Conservation (phyloP, 2,329 filamentous ascomycete genomes). For the Paecilomyces fulvus region DNA sequence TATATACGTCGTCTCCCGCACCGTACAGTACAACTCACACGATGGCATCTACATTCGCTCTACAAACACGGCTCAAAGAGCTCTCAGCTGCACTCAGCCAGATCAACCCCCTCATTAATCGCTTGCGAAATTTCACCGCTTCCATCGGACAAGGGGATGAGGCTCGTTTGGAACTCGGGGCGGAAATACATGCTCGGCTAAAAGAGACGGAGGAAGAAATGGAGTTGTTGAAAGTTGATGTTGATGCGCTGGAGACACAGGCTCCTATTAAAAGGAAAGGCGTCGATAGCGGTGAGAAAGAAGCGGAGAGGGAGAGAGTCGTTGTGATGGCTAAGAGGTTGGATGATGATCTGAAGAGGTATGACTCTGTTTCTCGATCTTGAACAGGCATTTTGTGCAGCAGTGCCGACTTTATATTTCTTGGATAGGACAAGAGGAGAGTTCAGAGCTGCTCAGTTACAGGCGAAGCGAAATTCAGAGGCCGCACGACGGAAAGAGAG, state of each 20-base stretch:
- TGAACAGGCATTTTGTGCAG: not conserved
- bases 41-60: constrained; percentile 32
- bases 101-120: constrained; percentile 47
- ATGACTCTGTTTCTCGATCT: constrained; percentile 15
- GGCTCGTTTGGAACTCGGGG: constrained; percentile 61
- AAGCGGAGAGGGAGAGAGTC: constrained; percentile 57
- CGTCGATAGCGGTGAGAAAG: constrained; percentile 44
- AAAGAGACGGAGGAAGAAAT: constrained; percentile 76
- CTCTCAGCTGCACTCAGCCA: constrained; percentile 48
- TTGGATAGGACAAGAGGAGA: constrained; percentile 47
- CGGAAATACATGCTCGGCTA: constrained; percentile 70
- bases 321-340: constrained; percentile 59
- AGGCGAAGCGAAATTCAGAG: constrained; percentile 67
- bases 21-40: not conserved
- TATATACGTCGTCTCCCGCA: not conserved
- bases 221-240: constrained; percentile 69
- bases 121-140: constrained; percentile 52
- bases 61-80: constrained; percentile 42
- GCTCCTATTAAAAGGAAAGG: constrained; percentile 24
- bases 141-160: constrained; percentile 57
- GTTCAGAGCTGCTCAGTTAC: constrained; percentile 75
- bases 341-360: constrained; percentile 64
- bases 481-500: constrained; percentile 67
- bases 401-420: not conserved
- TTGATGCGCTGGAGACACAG: constrained; percentile 56